Evolutionary conservation across 1,284 basidiomycete genomes (phyloP).

Genomic region (Trichosporon sp.): DNA sequence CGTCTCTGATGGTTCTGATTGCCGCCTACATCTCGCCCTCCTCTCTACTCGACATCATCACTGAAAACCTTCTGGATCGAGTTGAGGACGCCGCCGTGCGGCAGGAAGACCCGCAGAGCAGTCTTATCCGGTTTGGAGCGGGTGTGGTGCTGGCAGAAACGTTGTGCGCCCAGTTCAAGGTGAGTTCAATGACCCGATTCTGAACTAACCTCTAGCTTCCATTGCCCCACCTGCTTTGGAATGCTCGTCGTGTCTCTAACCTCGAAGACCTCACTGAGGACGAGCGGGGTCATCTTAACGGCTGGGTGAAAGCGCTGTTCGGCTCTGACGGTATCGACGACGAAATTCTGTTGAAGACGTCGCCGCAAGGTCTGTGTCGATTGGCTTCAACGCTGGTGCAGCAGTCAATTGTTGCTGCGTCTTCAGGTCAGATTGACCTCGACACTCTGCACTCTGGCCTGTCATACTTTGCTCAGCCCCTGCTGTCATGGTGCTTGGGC

Average conservation of each 20-base stretch:
- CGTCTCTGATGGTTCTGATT: constrained; percentile 37
- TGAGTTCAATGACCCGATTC: constrained; percentile 26
- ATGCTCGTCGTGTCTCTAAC: constrained; percentile 44
- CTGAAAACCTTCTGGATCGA: constrained; percentile 37
- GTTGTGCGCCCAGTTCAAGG: constrained; percentile 46
- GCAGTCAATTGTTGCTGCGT: constrained; percentile 58
- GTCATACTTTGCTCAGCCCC: constrained; percentile 61
- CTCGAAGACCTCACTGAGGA: constrained; percentile 47
- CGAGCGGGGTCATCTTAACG: constrained; percentile 48
- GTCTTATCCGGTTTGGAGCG: constrained; percentile 53
- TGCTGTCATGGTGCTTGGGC: constrained; percentile 61
- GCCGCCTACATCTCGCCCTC: constrained; percentile 33
- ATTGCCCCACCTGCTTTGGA: constrained; percentile 38
- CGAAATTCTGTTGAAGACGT: constrained; percentile 56
- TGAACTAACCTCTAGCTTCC: constrained; percentile 34
- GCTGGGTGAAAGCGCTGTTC: constrained; percentile 56
- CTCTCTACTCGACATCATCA: constrained; percentile 35
- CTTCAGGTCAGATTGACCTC: constrained; percentile 58
- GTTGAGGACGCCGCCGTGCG: constrained; percentile 38
- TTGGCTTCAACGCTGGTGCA: constrained; percentile 59
- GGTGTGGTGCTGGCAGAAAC: constrained; percentile 51
- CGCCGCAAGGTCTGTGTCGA: constrained; percentile 56
- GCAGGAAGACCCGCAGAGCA: constrained; percentile 53
- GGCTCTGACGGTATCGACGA: constrained; percentile 57
- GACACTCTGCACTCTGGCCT: constrained; percentile 60